phyloP scores from a whole-genome alignment of 2,329 filamentous ascomycete species.

The Fusarium dimerum region DNA sequence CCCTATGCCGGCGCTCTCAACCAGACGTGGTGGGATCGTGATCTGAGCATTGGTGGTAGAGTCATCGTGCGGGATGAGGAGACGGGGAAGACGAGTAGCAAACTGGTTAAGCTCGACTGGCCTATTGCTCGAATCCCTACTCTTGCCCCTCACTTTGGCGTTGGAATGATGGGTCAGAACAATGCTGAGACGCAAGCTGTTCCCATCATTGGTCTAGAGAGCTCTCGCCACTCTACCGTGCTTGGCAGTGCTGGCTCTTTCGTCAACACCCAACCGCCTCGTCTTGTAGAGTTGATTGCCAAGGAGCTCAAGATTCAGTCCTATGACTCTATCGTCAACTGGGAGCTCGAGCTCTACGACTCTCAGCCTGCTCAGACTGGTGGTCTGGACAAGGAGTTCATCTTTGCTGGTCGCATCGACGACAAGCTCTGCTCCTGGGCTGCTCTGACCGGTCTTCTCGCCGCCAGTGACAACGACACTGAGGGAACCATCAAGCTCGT shows the following conservation, averaged over 20 bases:
- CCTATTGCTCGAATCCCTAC: constrained; percentile 92
- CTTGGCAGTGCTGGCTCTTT: constrained; percentile 73
- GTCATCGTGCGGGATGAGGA: constrained; percentile 77
- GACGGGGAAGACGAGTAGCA: constrained; percentile 74
- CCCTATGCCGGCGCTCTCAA: constrained; percentile 89
- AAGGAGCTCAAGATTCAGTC: constrained; percentile 72
- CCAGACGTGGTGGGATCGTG: constrained; percentile 94
- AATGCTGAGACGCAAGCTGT: constrained; percentile 94
- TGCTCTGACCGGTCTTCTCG: constrained; percentile 80
- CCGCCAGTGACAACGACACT: constrained; percentile 56
- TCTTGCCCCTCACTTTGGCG: constrained; percentile 90
- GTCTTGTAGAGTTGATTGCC: constrained; percentile 81
- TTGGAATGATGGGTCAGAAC: constrained; percentile 64
- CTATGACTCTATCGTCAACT: constrained; percentile 79
- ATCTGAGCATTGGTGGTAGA: constrained; percentile 85
- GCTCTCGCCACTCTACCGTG: constrained; percentile 45
- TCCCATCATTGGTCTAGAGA: constrained; percentile 88
- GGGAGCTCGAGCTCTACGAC: constrained; percentile 96
- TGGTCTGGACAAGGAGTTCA: constrained; percentile 88
- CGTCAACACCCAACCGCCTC: constrained; percentile 78
- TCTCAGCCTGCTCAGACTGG: constrained; percentile 80
- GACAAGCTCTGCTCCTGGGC: constrained; percentile 98
- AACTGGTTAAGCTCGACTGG: constrained; percentile 90
- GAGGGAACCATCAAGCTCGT: constrained; percentile 82
- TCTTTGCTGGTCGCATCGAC: constrained; percentile 93